phyloP scores from a whole-genome alignment of 2,329 filamentous ascomycete genomes.

The Aureobasidium sp. region DNA sequence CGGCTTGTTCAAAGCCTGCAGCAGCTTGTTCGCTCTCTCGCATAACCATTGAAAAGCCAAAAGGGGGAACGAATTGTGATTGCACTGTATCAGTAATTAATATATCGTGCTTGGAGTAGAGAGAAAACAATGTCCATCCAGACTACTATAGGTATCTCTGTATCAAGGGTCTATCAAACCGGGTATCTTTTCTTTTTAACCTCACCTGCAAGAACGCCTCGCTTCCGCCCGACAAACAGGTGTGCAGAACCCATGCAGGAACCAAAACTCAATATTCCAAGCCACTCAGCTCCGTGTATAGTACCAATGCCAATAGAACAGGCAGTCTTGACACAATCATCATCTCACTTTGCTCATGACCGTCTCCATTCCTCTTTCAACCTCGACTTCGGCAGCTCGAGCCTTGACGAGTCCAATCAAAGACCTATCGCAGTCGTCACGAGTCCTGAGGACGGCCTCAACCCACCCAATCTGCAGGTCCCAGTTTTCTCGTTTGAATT shows the following conservation, averaged over 20 bases:
- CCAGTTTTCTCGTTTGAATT: conserved; percentile 83
- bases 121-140: neutral
- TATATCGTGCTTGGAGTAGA: conserved; percentile 4
- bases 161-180: conserved; percentile 8
- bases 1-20: neutral
- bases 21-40: neutral
- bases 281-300: neutral
- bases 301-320: neutral
- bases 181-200: conserved; percentile 11
- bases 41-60: conserved; percentile 1
- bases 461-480: conserved; percentile 94
- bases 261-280: conserved; percentile 8
- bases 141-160: neutral
- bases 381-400: conserved; percentile 75
- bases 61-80: conserved; percentile 2
- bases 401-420: conserved; percentile 87
- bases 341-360: conserved; percentile 91
- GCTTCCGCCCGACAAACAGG: conserved; percentile 5
- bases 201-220: conserved; percentile 3
- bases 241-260: conserved; percentile 14
- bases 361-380: conserved; percentile 76
- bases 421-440: conserved; percentile 88
- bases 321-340: conserved; percentile 16
- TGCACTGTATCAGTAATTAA: neutral
- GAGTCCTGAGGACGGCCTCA: conserved; percentile 74